Percentiles rank a stretch among this genome's conserved stretches.
These are phyloP conservation scores for Ramaria rubella DNA, from an alignment of 768 basidiomycete genomes.

Conservation along the genomic window DNA sequence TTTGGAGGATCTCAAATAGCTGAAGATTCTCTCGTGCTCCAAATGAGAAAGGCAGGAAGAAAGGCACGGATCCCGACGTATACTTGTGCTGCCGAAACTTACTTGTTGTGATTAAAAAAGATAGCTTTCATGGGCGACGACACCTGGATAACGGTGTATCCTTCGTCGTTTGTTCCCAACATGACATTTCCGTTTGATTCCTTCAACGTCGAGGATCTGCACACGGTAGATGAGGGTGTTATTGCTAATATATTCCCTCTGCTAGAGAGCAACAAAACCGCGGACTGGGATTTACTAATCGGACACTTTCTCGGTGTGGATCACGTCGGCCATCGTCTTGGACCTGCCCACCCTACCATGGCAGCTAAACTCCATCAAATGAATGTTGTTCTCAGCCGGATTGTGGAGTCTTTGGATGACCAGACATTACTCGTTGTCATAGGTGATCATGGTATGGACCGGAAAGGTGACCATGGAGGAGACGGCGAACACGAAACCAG, in stretches of 20 bases:
- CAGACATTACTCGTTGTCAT: conserved; percentile 87
- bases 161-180: conserved; percentile 60
- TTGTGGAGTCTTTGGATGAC: conserved; percentile 71
- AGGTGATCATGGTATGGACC: conserved; percentile 98
- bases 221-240: conserved; percentile 92
- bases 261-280: conserved; percentile 39
- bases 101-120: conserved; percentile 35
- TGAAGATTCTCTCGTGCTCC: conserved; percentile 85
- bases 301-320: conserved; percentile 96
- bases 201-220: conserved; percentile 97
- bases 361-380: conserved; percentile 80
- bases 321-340: conserved; percentile 92
- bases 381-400: conserved; percentile 66
- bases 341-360: conserved; percentile 85
- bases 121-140: conserved; percentile 94
- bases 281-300: conserved; percentile 79
- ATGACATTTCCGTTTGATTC: conserved; percentile 87
- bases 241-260: conserved; percentile 77
- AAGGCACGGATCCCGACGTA: conserved; percentile 35
- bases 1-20: conserved; percentile 81
- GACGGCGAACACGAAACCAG: conserved; percentile 82
- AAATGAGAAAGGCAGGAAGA: conserved; percentile 53
- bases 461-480: conserved; percentile 91
- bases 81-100: conserved; percentile 11
- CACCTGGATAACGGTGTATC: conserved; percentile 92